Base-by-base conservation (phyloP, 192 early-diverging fungal species). In the Thamnidium elegans region DNA sequence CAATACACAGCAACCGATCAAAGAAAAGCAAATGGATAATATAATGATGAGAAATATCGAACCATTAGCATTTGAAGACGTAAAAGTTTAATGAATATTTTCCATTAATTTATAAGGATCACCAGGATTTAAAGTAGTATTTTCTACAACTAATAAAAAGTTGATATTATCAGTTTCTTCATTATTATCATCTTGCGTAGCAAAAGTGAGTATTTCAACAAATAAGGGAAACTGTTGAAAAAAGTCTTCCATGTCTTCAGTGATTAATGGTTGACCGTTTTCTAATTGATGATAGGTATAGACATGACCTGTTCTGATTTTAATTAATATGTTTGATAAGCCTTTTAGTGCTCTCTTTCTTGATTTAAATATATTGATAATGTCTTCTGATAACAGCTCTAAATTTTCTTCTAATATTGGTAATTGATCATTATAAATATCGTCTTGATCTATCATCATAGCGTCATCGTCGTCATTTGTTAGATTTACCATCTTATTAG, bases 191-290 rank as follows among this genome's bases (percentile, higher is more conserved):
- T 23, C 31, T 10, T 65, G 52, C 11, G 60, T 65, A 11, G 54
- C 58, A 31, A 65, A 51, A 17, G 75, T 66, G n/a, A 54, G n/a
- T 9, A 72, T 66, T 48, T 78, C 72, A 7, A 78, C 56, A 55
- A 78, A 78, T 7, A 78, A 50, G 11, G 76, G 76, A 32, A 78
- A 78, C 32, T 78, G 64, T 50, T 74, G 72, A 48, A 77, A 70
- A 36, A 75, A 75, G 50, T 71, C 73, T 42, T 67, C 61, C 68
- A 70, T 71, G 32, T 75, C 69, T 53, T 66, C 55, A 48, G 65
- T 58, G 11, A 70, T 58, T 15, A 67, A 42, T 13, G 68, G 73
- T 13, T 67, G 64, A 15, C 66, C 65, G 44, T 69, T 47, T 14
- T 70, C 53, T 3, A 54, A 44, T 63, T 75, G 68, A 44, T 66